These are phyloP conservation scores for Dendrobium nobile DNA, from an alignment of 106 monocot species.

Conservation along the genomic window DNA sequence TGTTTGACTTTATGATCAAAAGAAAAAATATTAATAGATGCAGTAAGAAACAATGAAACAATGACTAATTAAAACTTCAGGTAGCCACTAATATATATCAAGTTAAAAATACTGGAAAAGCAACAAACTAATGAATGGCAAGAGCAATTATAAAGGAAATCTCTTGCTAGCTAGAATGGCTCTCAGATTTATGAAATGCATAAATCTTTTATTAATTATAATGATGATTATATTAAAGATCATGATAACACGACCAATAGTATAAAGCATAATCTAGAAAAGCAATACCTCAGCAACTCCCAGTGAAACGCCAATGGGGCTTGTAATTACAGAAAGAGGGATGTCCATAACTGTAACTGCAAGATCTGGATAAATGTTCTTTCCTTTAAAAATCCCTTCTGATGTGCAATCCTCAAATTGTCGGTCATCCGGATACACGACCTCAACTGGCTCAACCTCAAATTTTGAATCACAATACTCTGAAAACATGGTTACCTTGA, in stretches of 20 bases:
- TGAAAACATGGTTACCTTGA: conserved; percentile 93
- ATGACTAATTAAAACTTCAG: neutral
- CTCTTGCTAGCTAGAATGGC: neutral
- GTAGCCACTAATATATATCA: neutral
- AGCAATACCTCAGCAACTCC: conserved; percentile 50
- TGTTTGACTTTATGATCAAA: neutral
- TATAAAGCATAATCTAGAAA: neutral
- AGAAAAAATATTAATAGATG: neutral
- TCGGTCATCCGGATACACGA: conserved; percentile 57
- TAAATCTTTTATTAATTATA: neutral
- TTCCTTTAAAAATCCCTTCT: conserved; percentile 43
- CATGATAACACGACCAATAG: neutral
- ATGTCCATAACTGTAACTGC: conserved; percentile 57
- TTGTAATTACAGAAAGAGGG: conserved; percentile 47
- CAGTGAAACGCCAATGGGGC: conserved; percentile 64
- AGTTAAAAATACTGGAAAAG: neutral
- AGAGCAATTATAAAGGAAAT: neutral
- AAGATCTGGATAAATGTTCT: conserved; percentile 75
- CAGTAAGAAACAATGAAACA: neutral
- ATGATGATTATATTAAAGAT: neutral
- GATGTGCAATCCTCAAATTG: conserved; percentile 74
- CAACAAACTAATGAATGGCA: neutral
- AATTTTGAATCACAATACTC: conserved; percentile 83
- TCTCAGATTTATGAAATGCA: neutral
- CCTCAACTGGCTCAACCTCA: conserved; percentile 92